phyloP scores from a whole-genome alignment of 2,329 filamentous ascomycete genomes.

The Aspergillus amoenus region DNA sequence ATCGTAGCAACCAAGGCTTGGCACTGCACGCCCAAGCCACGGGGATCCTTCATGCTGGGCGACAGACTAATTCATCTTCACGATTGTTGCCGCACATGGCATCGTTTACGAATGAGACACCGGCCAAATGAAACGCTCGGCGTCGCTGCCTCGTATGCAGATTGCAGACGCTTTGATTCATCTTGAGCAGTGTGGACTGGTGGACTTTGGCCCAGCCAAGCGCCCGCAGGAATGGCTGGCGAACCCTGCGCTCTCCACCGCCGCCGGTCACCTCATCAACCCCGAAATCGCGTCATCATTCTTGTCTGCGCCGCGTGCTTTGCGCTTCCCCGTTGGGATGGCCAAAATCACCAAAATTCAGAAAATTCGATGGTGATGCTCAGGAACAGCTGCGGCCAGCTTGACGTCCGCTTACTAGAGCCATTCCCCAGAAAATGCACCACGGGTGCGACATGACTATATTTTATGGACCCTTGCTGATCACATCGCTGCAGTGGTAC shows the following conservation, averaged over 20 bases:
- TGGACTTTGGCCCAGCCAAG: not conserved
- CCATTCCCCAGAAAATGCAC: not conserved
- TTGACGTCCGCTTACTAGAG: not conserved
- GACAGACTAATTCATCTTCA: no score
- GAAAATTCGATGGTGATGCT: not conserved
- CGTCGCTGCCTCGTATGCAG: not conserved
- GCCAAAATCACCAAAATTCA: not conserved
- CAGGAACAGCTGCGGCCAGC: not conserved
- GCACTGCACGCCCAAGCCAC: not conserved
- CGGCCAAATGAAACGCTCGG: no score
- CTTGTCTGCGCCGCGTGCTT: not conserved
- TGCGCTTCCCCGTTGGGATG: not conserved
- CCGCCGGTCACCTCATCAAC: constrained; percentile 27
- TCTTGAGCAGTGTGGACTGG: not conserved
- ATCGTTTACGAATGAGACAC: not conserved
- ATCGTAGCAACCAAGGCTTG: not conserved
- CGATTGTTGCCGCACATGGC: no score
- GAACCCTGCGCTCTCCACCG: constrained; percentile 13
- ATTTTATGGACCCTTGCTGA: not conserved
- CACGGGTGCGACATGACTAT: not conserved
- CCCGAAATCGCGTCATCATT: constrained; percentile 37
- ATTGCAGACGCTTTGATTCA: not conserved
- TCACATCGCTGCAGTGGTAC: not conserved
- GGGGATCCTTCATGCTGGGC: no score
- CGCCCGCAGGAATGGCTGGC: not conserved